Evolutionary conservation across 805 yeast species (phyloP).

Genomic region (Myxozyma lipomycoides): DNA sequence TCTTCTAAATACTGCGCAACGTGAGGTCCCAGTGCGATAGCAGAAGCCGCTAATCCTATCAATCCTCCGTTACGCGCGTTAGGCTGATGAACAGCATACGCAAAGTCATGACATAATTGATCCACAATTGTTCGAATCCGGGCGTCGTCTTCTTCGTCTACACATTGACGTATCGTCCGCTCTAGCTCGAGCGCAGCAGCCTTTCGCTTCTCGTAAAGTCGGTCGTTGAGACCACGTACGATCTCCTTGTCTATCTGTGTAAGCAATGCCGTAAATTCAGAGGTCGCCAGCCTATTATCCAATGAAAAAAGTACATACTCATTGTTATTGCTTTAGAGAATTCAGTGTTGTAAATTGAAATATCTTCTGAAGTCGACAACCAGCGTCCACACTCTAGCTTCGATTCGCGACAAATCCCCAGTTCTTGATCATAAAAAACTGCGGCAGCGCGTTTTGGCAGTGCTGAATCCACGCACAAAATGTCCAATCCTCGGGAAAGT

Average conservation of each 20-base stretch:
- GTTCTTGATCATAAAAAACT: too few relatives aligned
- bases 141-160: conserved; percentile 57
- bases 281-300: background rate
- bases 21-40: conserved; percentile 85
- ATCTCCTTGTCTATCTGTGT: conserved; percentile 52
- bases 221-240: conserved; percentile 64
- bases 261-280: background rate
- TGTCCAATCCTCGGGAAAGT: too few relatives aligned
- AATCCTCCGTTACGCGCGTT: conserved; percentile 92
- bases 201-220: conserved; percentile 73
- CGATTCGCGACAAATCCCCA: too few relatives aligned
- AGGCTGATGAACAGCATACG: conserved; percentile 79
- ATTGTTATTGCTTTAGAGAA: too few relatives aligned
- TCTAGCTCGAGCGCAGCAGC: conserved; percentile 67
- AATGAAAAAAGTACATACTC: background rate
- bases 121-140: conserved; percentile 59
- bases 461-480: too few relatives aligned
- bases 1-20: conserved; percentile 79
- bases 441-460: too few relatives aligned
- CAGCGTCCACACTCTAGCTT: too few relatives aligned
- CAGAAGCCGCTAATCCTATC: conserved; percentile 92
- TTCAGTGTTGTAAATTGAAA: too few relatives aligned
- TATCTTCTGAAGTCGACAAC: too few relatives aligned
- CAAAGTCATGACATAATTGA: conserved; percentile 71
- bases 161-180: conserved; percentile 64